Evolutionary conservation across 371 early-diverging fungal species (phyloP), one percentile per base, ranked within the genome.

Genomic region (Funneliformis caledonium): DNA sequence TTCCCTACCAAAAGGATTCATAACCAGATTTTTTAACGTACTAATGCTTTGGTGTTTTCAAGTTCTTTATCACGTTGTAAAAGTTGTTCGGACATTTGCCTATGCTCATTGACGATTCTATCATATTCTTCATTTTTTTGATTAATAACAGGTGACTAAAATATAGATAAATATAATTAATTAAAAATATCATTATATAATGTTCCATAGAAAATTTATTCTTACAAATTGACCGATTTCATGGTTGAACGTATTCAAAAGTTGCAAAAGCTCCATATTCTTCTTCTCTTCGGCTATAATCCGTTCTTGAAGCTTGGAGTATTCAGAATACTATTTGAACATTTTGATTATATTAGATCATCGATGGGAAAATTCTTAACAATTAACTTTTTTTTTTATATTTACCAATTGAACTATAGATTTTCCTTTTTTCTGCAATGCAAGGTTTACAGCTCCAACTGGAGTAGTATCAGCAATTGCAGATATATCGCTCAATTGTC

Each of bases 391-490:
- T 3, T 26, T 37, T 37, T 68, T 37, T 42, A n/a, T 22, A 69
- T 69, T 16, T 69, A 69, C 69, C 69, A 69, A n/a, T n/a, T 69
- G 37, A 19, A 69, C n/a, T 43, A 69, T 69, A 69, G 69, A 69
- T 69, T 69, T 69, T 45, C 69, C 69, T 43, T 69, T 69, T 16
- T 33, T n/a, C 11, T 43, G 69, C 10, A 69, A 43, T 69, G 69
- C 69, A n/a, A 43, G 37, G 12, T 43, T 43, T 43, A 69, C 45
- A 11, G 69, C 43, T 7, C 43, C n/a, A 16, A 37, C 33, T 37
- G 65, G 65, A 37, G 65, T 14, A 65, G 37, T 37, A 16, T 37
- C 37, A 16, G 37, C 14, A 8, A 69, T 45, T 2, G 69, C 37
- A 42, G 45, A 69, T 43, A 69, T 43, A 43, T 69, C 43, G n/a